Evolutionary conservation across 495 filamentous ascomycete genomes (phyloP).

Genomic region (Neurospora sp.): DNA sequence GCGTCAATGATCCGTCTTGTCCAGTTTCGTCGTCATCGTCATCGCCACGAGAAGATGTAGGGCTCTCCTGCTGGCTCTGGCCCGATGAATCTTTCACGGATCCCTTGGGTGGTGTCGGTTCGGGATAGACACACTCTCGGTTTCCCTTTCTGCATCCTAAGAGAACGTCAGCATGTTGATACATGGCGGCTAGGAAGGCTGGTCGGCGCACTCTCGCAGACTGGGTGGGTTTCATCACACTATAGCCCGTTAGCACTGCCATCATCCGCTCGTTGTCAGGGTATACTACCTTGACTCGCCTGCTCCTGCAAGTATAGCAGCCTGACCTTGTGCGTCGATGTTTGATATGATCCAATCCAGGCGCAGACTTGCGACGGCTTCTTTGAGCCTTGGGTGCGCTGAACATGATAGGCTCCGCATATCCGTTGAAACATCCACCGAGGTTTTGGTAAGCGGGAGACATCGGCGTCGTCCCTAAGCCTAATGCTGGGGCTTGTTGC

Average conservation of each 20-base stretch:
- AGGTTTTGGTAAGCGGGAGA: conserved; percentile 32
- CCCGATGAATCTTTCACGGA: conserved; percentile 36
- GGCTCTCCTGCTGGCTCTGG: conserved; percentile 41
- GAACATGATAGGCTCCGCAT: conserved; percentile 38
- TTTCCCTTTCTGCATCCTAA: conserved; percentile 76
- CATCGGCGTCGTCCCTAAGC: conserved; percentile 22
- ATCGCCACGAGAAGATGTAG: conserved; percentile 42
- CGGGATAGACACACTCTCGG: conserved; percentile 76
- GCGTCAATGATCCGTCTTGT: conserved; percentile 40
- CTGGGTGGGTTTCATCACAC: conserved; percentile 79
- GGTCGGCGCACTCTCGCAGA: conserved; percentile 65
- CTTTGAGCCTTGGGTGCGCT: conserved; percentile 43
- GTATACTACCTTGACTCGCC: conserved; percentile 73
- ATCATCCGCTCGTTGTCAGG: neutral
- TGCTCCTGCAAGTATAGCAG: conserved; percentile 84
- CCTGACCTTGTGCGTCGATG: conserved; percentile 89
- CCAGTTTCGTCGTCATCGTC: conserved; percentile 46
- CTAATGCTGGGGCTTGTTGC: conserved; percentile 22
- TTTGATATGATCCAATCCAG: conserved; percentile 71
- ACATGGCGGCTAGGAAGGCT: conserved; percentile 2
- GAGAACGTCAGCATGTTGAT: conserved; percentile 10
- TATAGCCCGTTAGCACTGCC: conserved; percentile 21
- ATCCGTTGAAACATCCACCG: conserved; percentile 33
- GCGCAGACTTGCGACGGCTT: conserved; percentile 46
- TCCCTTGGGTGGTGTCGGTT: conserved; percentile 44